Evolutionary conservation across 164 flowering plant species (phyloP).

Genomic region (Vitis rupestris): DNA sequence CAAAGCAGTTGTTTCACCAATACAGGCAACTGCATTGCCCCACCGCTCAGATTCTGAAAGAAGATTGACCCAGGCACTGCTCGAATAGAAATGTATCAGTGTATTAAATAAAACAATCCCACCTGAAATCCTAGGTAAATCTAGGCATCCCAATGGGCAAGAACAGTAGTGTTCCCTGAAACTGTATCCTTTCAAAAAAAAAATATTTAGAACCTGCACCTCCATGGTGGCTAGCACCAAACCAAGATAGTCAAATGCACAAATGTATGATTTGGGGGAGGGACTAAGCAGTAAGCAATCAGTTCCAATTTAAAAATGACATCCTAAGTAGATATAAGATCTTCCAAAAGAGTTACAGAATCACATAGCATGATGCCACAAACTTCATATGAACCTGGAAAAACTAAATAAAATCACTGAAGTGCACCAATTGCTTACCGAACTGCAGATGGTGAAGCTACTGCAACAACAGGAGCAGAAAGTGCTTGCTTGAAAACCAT

Average conservation of each 20-base stretch:
- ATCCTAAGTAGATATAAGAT: too few species aligned
- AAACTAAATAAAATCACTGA: neutral
- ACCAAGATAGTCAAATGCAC: neutral
- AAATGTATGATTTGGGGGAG: neutral
- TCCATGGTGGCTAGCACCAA: neutral
- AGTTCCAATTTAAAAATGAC: too few species aligned
- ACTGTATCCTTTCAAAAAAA: too few species aligned
- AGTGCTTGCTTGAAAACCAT: conserved; percentile 55
- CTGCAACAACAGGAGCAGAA: conserved; percentile 77
- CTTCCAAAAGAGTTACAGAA: neutral
- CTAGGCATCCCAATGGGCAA: neutral
- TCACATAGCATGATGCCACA: neutral
- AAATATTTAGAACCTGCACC: too few species aligned
- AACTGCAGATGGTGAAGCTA: conserved; percentile 93
- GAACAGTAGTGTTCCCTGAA: too few species aligned
- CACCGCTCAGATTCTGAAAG: conserved; percentile 48
- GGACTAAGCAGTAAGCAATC: neutral
- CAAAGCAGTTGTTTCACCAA: conserved; percentile 90
- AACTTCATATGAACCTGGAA: neutral
- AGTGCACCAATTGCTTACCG: conserved; percentile 32
- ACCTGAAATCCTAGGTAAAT: neutral
- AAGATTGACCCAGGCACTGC: conserved; percentile 83
- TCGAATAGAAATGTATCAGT: conserved; percentile 10
- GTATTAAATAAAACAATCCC: neutral
- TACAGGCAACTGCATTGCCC: conserved; percentile 82